A percentile compares a stretch with the other conserved stretches of the same genome.
Conservation (phyloP, 1,284 basidiomycete species). For the Fomitopsis betulina region DNA sequence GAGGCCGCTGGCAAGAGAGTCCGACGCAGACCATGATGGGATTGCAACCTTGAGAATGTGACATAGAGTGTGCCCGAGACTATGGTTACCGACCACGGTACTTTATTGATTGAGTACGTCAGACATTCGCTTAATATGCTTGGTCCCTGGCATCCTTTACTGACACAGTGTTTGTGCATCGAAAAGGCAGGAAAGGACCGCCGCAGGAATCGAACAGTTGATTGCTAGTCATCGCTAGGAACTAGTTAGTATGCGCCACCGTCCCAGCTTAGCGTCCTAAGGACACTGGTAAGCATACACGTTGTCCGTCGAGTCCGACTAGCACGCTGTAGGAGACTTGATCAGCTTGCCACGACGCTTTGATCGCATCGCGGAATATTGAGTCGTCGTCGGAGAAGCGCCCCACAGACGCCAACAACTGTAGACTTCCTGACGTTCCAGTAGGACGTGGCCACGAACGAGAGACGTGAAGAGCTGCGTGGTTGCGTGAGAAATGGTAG, state of each 20-base stretch:
- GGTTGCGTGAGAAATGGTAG: neutral
- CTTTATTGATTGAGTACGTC: conserved; percentile 1
- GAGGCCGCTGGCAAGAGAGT: neutral
- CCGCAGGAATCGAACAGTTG: no score
- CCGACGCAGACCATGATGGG: neutral
- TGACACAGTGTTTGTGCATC: neutral
- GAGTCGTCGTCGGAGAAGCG: no score
- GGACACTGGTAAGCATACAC: neutral
- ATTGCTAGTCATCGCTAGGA: neutral
- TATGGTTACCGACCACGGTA: neutral
- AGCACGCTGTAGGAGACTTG: neutral
- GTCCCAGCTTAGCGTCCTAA: neutral
- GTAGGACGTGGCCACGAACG: neutral
- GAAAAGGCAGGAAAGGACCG: conserved; percentile 2
- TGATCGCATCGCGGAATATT: conserved; percentile 1
- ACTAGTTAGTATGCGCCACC: neutral
- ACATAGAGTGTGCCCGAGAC: neutral
- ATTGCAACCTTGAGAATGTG: conserved; percentile 1
- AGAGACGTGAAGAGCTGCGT: neutral
- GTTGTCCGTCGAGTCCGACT: neutral
- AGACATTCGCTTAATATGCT: neutral
- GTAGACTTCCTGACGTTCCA: neutral
- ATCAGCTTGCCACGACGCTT: neutral
- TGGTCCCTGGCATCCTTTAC: neutral
- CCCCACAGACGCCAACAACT: neutral